Conservation (phyloP, 108 stramenopile genomes). For the Aureococcus anophagefferens region DNA sequence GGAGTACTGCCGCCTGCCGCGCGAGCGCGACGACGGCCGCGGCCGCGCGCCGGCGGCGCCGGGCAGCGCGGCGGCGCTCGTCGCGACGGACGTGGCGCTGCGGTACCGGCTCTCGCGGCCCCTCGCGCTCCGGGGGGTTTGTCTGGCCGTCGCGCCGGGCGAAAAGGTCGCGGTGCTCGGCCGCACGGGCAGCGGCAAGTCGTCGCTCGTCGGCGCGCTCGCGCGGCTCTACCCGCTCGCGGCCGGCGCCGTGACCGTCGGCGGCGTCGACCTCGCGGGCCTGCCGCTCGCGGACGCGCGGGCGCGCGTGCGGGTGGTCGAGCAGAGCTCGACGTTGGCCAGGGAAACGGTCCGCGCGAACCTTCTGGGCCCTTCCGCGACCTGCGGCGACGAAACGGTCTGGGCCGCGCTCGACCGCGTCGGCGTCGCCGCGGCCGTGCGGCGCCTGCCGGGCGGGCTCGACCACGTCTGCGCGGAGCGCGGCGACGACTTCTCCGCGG, state of each 20-base stretch:
- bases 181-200: not conserved
- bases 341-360: too few species aligned
- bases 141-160: conserved; percentile 40
- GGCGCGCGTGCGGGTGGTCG: too few species aligned
- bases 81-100: conserved; percentile 1
- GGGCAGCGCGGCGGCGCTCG: not conserved
- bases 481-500: conserved; percentile 77
- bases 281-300: too few species aligned
- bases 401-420: too few species aligned
- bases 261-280: too few species aligned
- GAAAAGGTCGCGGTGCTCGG: conserved; percentile 25
- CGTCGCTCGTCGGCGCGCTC: not conserved
- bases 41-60: not conserved
- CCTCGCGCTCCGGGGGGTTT: conserved; percentile 17
- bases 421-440: too few species aligned
- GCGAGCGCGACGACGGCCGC: too few species aligned
- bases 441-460: conserved; percentile 15
- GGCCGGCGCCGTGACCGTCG: too few species aligned
- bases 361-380: too few species aligned
- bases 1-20: too few species aligned
- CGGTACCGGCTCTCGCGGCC: conserved; percentile 29
- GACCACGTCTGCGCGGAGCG: conserved; percentile 61
- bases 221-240: conserved; percentile 1
- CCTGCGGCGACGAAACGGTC: too few species aligned
- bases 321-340: too few species aligned